Evolutionary conservation across 805 yeast species (phyloP).

Genomic region (Lachancea lanzarotensis): DNA sequence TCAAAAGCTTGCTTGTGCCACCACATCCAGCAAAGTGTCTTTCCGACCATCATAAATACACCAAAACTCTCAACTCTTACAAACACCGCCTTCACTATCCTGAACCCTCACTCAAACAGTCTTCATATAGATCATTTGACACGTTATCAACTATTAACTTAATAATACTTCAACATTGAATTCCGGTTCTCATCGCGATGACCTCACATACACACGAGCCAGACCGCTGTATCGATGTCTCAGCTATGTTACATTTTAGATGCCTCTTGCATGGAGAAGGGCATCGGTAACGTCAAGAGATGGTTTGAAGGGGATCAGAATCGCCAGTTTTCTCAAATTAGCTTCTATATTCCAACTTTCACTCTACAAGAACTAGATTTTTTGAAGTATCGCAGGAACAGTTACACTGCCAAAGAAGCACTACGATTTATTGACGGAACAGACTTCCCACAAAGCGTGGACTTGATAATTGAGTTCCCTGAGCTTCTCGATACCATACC

Average conservation of each 20-base stretch:
- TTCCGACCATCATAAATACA: too few relatives aligned
- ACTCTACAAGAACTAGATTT: conserved; percentile 56
- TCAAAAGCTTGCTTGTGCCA: too few relatives aligned
- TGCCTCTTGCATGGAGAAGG: conserved; percentile 61
- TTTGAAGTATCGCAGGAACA: conserved; percentile 47
- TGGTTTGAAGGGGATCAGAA: conserved; percentile 42
- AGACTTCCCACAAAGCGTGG: conserved; percentile 12
- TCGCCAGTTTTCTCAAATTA: conserved; percentile 28
- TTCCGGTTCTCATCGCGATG: neutral
- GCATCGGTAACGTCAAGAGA: conserved; percentile 58
- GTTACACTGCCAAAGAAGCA: conserved; percentile 62
- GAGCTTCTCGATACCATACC: conserved; percentile 28
- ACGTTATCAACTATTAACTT: too few relatives aligned
- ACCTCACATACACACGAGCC: neutral
- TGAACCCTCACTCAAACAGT: too few relatives aligned
- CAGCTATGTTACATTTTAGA: conserved; percentile 46
- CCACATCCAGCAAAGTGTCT: too few relatives aligned
- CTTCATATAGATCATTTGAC: too few relatives aligned
- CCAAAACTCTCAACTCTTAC: too few relatives aligned
- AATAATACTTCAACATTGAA: too few relatives aligned
- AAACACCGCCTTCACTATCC: too few relatives aligned
- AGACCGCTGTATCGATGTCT: conserved; percentile 5
- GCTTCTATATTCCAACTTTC: conserved; percentile 44
- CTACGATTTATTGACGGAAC: conserved; percentile 50
- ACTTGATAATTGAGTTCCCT: conserved; percentile 44